phyloP scores from a whole-genome alignment of 75 land plant species.

The Azolla pinnata region DNA sequence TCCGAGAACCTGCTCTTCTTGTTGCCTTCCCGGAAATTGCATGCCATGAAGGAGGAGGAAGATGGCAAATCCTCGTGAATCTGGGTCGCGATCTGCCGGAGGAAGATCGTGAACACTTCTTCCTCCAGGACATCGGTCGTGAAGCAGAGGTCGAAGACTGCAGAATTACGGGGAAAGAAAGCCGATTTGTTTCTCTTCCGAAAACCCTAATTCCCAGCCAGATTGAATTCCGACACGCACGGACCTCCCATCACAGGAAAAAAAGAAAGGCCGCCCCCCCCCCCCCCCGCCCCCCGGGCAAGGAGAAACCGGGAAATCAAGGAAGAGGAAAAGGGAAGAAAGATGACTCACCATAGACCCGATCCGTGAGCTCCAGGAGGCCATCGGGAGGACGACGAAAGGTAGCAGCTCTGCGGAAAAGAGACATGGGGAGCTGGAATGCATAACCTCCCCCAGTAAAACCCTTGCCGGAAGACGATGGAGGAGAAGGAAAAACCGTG shows the following conservation, averaged over 20 bases:
- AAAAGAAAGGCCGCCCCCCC: no score
- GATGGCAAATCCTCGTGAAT: slow-evolving; percentile 75
- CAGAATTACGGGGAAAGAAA: neutral
- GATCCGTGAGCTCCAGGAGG: slow-evolving; percentile 86
- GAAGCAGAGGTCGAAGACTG: slow-evolving; percentile 97
- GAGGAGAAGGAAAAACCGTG: no score
- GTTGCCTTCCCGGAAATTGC: slow-evolving; percentile 92
- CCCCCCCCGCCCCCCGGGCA: no score
- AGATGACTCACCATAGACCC: slow-evolving; percentile 61
- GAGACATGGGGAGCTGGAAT: slow-evolving; percentile 46
- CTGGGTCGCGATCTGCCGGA: slow-evolving; percentile 78
- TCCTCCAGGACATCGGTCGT: slow-evolving; percentile 88
- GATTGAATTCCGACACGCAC: no score
- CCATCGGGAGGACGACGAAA: slow-evolving; percentile 97
- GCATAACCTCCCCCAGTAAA: slow-evolving; percentile 13
- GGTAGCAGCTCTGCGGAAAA: slow-evolving; percentile 80
- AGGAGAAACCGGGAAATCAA: neutral
- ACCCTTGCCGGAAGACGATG: no score
- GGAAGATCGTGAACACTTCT: slow-evolving; percentile 68
- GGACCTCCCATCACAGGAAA: no score
- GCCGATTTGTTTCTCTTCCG: no score
- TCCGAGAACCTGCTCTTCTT: slow-evolving; percentile 82
- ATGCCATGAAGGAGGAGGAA: slow-evolving; percentile 82
- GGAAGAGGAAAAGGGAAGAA: neutral
- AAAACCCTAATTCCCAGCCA: no score